Base-by-base conservation (phyloP, 2,329 filamentous ascomycete species). In the Cladosporium colombiae region DNA sequence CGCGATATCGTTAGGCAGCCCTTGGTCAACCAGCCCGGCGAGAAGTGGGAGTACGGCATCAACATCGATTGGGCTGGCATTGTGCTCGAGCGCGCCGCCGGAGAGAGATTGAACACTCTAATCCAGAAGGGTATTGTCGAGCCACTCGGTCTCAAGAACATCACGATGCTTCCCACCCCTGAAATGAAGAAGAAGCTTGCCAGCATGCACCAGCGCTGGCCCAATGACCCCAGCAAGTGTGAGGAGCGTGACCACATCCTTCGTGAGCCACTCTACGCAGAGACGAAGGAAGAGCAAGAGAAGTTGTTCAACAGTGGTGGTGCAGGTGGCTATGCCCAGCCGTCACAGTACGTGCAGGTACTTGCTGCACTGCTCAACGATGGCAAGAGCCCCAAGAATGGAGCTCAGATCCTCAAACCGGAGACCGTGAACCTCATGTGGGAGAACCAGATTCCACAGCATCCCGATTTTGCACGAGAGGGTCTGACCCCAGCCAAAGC, bases 361-460 rank as follows among this genome's bases (percentile, higher is more conserved):
- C 81, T 91, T 3, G 82, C 86, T 0, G 81, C 83, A 0, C 77
- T 92, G 1, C 77, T 91, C 29, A 91, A 91, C 72, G 78, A 88
- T 67, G 89, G 89, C 55, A 84, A 79, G 0, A 87, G 83, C 37
- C 85, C 89, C 0, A 80, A 70, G 0, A 90, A 86, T 0, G 83
- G 84, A 1, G 74, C 75, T 0, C 79, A 80, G 61, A 82, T 91
- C 35, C 79, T 91, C 7, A 78, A 80, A 23, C 79, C 82, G 18
- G 78, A 82, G 33, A 89, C 87, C 0, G 84, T 91, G 0, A 81
- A 88, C 14, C 76, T 62, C 23, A 89, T 91, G 85, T 90, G 88
- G 74, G 79, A 78, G 62, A 89, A 90, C 72, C 87, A 77, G 67
- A 75, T 78, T 58, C 70, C 74, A 5, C 58, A 78, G 27, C 70